A percentile compares a stretch with the other conserved stretches of the same genome.
phyloP scores from a whole-genome alignment of 169 alveolate genomes.

The Eimeria maxima region DNA sequence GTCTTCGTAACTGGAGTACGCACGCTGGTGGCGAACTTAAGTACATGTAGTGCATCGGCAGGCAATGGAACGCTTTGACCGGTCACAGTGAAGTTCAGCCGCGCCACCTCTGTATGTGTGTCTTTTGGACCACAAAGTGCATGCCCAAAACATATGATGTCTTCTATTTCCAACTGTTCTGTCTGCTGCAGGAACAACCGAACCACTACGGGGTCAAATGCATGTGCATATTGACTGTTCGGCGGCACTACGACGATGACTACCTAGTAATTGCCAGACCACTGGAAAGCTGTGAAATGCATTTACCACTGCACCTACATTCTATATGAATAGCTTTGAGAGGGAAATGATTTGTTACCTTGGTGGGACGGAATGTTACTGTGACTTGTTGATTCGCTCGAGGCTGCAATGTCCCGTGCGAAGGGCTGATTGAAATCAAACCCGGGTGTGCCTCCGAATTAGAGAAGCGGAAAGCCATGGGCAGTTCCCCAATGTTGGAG shows the following conservation, averaged over 20 bases:
- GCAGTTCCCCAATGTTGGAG: conserved; percentile 85
- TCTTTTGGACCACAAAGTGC: conserved; percentile 8
- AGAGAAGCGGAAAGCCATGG: conserved; percentile 78
- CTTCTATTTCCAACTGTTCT: conserved; percentile 69
- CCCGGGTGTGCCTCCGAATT: conserved; percentile 8
- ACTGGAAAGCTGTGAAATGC: background rate
- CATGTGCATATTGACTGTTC: background rate
- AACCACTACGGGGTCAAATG: background rate
- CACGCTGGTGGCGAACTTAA: conserved; percentile 73
- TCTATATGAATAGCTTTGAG: background rate
- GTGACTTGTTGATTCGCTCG: conserved; percentile 69
- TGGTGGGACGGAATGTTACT: conserved; percentile 73
- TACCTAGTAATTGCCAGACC: background rate
- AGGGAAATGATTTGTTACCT: background rate
- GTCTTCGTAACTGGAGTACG: conserved; percentile 79
- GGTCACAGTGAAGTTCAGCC: conserved; percentile 61
- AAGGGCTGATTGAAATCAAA: conserved; percentile 72
- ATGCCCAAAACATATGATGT: conserved; percentile 50
- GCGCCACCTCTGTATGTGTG: conserved; percentile 67
- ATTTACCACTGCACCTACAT: background rate
- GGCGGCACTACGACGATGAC: background rate
- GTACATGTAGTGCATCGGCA: conserved; percentile 71
- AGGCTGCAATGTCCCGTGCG: conserved; percentile 78
- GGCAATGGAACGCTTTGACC: conserved; percentile 77
- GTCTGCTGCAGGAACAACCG: conserved; percentile 55